Percentiles rank a stretch among this genome's conserved stretches.
Evolutionary conservation across 257 asterid genomes (phyloP).

Genomic region (Petunia secreta): DNA sequence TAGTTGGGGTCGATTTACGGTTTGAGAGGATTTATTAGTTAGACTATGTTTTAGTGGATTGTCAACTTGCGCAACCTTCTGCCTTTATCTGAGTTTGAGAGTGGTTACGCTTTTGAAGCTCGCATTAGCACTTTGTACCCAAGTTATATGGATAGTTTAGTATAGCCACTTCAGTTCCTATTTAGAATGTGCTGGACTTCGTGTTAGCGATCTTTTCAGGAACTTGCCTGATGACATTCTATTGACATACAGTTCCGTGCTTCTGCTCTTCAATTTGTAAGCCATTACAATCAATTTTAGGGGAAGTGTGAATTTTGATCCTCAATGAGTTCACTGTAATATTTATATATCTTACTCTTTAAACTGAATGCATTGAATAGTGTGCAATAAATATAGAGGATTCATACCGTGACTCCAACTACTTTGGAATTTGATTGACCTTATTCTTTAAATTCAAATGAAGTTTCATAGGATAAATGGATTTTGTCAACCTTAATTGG

Average conservation of each 20-base stretch:
- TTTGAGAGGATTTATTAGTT: slow-evolving; percentile 4
- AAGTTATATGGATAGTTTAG: not conserved
- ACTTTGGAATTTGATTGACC: not conserved
- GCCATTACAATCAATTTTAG: not conserved
- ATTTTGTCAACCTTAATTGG: not conserved
- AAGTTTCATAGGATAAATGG: not conserved
- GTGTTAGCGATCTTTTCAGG: not conserved
- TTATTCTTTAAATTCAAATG: not conserved
- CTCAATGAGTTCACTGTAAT: not conserved
- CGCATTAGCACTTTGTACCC: not conserved
- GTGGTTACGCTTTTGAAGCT: not conserved
- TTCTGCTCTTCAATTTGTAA: not conserved
- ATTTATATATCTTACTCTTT: not conserved
- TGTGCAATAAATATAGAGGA: not conserved
- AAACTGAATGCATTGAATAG: not conserved
- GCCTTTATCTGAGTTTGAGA: not conserved
- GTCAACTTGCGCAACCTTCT: not conserved
- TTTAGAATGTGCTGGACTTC: not conserved
- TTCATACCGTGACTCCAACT: not conserved
- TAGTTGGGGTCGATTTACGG: not conserved
- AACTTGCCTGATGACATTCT: not conserved
- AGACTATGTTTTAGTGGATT: slow-evolving; percentile 16
- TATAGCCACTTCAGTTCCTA: not conserved
- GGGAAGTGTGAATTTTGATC: not conserved
- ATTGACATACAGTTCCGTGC: not conserved